Percentiles rank a stretch among this genome's conserved stretches.
phyloP scores from a whole-genome alignment of 148 eudicot genomes.

The Cornus suecica region DNA sequence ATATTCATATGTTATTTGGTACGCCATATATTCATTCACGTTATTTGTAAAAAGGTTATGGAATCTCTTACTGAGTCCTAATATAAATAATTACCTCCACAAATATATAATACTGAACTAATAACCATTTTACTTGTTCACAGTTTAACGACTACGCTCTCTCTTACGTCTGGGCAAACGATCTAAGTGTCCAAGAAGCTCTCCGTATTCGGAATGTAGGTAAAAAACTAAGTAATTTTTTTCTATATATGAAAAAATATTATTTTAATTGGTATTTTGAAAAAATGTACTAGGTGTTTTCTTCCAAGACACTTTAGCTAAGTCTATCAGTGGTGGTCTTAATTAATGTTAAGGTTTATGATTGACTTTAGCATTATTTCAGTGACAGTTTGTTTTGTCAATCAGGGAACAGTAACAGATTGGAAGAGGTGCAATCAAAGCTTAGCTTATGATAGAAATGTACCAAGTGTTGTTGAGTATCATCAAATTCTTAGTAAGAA shows the following conservation, averaged over 20 bases:
- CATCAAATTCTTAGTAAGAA: slow-evolving; percentile 1
- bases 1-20: no score
- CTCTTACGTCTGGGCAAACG: neutral
- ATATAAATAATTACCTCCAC: neutral
- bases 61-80: no score
- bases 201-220: neutral
- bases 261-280: neutral
- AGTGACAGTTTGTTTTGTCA: neutral
- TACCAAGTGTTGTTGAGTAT: neutral
- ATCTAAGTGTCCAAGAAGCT: neutral
- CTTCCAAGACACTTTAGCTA: neutral
- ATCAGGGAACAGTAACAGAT: neutral
- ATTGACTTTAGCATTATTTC: neutral
- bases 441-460: neutral
- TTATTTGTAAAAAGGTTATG: no score
- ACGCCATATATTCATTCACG: no score
- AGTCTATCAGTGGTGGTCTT: neutral
- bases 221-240: neutral
- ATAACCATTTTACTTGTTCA: neutral
- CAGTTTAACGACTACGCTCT: neutral
- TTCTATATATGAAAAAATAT: neutral
- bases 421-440: neutral
- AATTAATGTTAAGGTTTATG: no score
- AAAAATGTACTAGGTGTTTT: neutral
- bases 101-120: neutral